phyloP scores from a whole-genome alignment of 192 early-diverging fungal genomes.

The Coemansia sp. region DNA sequence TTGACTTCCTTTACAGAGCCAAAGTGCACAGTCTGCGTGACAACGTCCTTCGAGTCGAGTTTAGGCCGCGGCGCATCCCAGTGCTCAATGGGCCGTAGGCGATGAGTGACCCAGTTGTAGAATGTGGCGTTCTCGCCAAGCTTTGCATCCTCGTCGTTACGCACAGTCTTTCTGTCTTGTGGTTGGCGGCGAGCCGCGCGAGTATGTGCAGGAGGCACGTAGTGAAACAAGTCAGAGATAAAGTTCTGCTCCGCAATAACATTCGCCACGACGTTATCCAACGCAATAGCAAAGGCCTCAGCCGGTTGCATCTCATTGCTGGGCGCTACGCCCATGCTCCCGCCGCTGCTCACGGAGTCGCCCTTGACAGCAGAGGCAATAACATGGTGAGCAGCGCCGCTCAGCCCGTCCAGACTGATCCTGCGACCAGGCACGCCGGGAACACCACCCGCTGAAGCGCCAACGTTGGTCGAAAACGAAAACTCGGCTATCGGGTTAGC shows the following conservation, averaged over 20 bases:
- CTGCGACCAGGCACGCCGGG: conserved; percentile 25
- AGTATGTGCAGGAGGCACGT: conserved; percentile 52
- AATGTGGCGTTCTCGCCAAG: conserved; percentile 41
- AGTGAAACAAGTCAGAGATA: conserved; percentile 82
- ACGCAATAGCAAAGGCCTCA: conserved; percentile 46
- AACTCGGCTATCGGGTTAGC: conserved; percentile 32
- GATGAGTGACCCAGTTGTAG: conserved; percentile 54
- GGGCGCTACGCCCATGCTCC: background rate
- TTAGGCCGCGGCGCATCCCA: conserved; percentile 43
- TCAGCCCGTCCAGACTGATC: conserved; percentile 45
- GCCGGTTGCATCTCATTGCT: conserved; percentile 40
- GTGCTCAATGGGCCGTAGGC: conserved; percentile 37
- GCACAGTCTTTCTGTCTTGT: background rate
- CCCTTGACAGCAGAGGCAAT: conserved; percentile 34
- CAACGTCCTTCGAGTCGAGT: conserved; percentile 45
- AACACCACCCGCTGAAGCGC: conserved; percentile 5
- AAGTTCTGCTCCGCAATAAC: conserved; percentile 92
- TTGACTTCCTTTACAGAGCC: conserved; percentile 60
- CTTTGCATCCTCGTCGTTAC: conserved; percentile 12
- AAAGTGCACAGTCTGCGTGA: conserved; percentile 47
- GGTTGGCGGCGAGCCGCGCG: conserved; percentile 28
- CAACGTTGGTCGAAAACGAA: conserved; percentile 35
- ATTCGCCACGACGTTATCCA: conserved; percentile 59
- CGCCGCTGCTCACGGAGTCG: conserved; percentile 9
- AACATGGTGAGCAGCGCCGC: conserved; percentile 43